Conservation (phyloP, 306 rosid species). For the Trifolium dubium region DNA sequence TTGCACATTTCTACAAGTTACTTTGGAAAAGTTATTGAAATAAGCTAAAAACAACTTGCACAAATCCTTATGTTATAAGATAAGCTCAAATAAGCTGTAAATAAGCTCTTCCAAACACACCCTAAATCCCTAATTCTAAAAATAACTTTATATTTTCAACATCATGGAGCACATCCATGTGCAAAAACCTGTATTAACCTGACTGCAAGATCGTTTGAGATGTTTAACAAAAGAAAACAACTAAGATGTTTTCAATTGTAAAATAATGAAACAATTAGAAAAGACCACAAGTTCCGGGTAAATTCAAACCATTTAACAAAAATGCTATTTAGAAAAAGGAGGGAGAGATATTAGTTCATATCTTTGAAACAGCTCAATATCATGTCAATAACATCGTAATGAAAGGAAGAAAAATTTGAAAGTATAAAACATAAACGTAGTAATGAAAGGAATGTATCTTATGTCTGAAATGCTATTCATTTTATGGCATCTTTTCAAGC, state of each 20-base stretch:
- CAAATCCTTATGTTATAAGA: neutral
- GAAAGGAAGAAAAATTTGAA: slow-evolving; percentile 6
- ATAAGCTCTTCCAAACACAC: neutral
- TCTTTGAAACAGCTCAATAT: slow-evolving; percentile 1
- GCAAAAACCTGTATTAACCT: slow-evolving; percentile 17
- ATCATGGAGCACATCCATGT: slow-evolving; percentile 25
- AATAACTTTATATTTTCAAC: slow-evolving; percentile 13
- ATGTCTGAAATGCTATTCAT: slow-evolving; percentile 13
- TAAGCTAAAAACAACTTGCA: neutral
- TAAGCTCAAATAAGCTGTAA: neutral
- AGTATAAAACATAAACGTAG: neutral
- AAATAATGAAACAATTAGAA: slow-evolving; percentile 21
- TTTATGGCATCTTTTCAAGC: slow-evolving; percentile 16
- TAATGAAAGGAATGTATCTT: slow-evolving; percentile 1
- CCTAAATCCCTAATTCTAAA: neutral
- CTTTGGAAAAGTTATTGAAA: neutral
- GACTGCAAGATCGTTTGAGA: slow-evolving; percentile 14
- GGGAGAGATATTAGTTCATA: slow-evolving; percentile 9
- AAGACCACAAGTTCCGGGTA: neutral
- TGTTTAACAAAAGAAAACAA: slow-evolving; percentile 10
- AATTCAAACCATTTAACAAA: slow-evolving; percentile 14
- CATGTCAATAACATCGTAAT: slow-evolving; percentile 4
- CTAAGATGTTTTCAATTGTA: neutral
- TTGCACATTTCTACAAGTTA: neutral
- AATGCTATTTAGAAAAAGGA: neutral